phyloP scores from a whole-genome alignment of 129 eudicot species.

The carrot (Daucus carota) region DNA sequence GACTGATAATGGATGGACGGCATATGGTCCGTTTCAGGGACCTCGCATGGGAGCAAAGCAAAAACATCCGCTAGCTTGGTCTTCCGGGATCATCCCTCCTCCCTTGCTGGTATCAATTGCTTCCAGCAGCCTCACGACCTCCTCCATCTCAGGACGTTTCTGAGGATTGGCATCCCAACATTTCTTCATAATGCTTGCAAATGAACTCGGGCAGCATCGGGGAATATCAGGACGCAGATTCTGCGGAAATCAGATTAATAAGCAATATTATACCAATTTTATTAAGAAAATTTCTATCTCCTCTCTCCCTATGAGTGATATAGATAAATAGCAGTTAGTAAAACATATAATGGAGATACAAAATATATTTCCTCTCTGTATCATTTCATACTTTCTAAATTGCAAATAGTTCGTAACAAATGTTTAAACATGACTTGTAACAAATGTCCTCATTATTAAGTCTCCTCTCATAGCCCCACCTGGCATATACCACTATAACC shows the following conservation, averaged over 20 bases:
- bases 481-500: neutral
- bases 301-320: neutral
- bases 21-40: conserved; percentile 26
- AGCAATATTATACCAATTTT: neutral
- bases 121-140: conserved; percentile 67
- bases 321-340: neutral
- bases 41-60: conserved; percentile 74
- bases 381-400: neutral
- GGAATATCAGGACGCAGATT: conserved; percentile 82
- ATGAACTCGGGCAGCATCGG: conserved; percentile 75
- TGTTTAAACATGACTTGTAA: neutral
- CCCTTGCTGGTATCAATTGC: conserved; percentile 81
- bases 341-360: neutral
- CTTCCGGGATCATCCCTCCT: conserved; percentile 95
- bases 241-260: conserved; percentile 17
- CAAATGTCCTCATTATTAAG: neutral
- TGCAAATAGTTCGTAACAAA: no score
- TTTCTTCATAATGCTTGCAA: conserved; percentile 60
- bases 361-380: neutral
- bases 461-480: neutral
- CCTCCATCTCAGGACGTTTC: conserved; percentile 84
- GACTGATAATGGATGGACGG: conserved; percentile 1
- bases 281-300: neutral
- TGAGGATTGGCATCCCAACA: conserved; percentile 92
- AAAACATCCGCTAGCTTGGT: conserved; percentile 64